Percentiles rank a stretch among this genome's conserved stretches.
phyloP scores from a whole-genome alignment of 2,329 filamentous ascomycete genomes.

The Beauveria brongniartii region DNA sequence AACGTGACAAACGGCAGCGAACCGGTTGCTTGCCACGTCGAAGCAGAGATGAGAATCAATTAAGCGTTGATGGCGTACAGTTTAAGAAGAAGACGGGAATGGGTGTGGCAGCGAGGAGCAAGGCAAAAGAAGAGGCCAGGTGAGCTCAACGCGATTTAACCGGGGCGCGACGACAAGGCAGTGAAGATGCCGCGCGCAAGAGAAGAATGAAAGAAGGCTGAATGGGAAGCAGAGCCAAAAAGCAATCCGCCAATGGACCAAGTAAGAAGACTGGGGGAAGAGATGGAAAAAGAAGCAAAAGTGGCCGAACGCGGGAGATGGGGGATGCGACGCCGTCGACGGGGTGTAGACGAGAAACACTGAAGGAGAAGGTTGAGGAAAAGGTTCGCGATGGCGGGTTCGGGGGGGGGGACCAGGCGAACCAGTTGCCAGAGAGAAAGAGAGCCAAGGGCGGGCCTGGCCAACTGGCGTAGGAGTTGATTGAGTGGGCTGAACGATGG shows the following conservation, averaged over 20 bases:
- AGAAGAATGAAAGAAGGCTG: neutral
- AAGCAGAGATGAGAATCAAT: neutral
- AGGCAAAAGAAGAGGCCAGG: neutral
- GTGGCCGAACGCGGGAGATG: constrained; percentile 1
- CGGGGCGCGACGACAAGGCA: neutral
- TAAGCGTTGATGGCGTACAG: neutral
- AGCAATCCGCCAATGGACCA: neutral
- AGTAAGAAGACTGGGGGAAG: neutral
- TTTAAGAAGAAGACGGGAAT: neutral
- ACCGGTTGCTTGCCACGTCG: neutral
- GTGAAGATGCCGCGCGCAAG: neutral
- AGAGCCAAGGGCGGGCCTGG: neutral
- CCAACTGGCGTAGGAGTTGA: neutral
- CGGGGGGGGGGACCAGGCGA: neutral
- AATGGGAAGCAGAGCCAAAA: neutral
- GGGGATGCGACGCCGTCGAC: constrained; percentile 6
- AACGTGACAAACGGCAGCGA: neutral
- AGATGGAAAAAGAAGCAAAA: constrained; percentile 12
- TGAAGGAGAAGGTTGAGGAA: neutral
- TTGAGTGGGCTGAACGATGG: neutral
- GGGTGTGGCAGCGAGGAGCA: neutral
- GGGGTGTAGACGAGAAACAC: neutral
- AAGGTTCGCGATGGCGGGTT: constrained; percentile 9
- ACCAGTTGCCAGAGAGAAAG: neutral
- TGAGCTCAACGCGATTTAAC: constrained; percentile 4